These are phyloP conservation scores for Leucaena leucocephala DNA, from an alignment of 306 rosid species.

Conservation along the genomic window DNA sequence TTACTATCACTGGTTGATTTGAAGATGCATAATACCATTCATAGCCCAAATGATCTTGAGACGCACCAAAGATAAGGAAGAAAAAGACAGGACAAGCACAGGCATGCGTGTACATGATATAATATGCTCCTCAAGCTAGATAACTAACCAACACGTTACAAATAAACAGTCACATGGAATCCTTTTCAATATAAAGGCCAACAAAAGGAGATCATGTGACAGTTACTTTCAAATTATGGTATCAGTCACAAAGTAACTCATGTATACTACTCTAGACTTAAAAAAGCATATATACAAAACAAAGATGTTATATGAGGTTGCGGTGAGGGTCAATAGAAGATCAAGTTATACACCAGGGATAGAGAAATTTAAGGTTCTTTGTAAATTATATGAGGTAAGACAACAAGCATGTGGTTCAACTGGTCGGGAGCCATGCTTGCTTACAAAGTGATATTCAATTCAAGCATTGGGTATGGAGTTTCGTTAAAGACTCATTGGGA, in stretches of 20 bases:
- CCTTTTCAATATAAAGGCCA: neutral
- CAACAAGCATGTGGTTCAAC: neutral
- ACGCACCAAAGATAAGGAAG: conserved; percentile 10
- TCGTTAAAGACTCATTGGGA: too few relatives aligned
- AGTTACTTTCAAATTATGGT: conserved; percentile 12
- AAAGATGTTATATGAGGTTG: conserved; percentile 23
- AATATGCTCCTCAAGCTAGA: conserved; percentile 23
- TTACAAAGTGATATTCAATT: too few relatives aligned
- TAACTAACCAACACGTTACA: conserved; percentile 22
- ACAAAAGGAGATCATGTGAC: neutral
- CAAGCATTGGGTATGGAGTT: too few relatives aligned
- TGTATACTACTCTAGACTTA: neutral
- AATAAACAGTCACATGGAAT: conserved; percentile 6
- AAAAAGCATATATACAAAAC: neutral
- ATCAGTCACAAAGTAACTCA: conserved; percentile 18
- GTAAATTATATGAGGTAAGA: neutral
- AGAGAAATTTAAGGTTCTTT: conserved; percentile 6
- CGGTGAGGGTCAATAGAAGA: neutral
- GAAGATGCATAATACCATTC: conserved; percentile 16
- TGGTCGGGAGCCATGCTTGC: too few relatives aligned
- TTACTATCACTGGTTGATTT: conserved; percentile 25
- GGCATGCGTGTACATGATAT: neutral
- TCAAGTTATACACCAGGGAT: conserved; percentile 5
- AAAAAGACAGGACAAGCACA: neutral
- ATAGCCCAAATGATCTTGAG: conserved; percentile 16